Evolutionary conservation across 139 green algal genomes (phyloP).

Genomic region (Coccomyxa sp.): DNA sequence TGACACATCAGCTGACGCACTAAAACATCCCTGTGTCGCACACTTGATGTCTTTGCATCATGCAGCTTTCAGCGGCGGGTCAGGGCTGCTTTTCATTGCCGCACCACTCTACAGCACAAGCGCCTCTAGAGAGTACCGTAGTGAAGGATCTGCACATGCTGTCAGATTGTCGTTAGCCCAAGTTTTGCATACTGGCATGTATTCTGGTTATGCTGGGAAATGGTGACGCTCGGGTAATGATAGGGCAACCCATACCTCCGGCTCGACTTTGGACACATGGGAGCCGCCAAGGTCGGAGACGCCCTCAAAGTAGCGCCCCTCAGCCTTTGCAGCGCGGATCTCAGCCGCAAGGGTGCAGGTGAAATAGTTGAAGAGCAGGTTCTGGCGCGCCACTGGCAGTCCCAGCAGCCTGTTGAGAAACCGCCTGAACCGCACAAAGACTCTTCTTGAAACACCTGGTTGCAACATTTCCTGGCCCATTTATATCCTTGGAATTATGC

Average conservation of each 20-base stretch:
- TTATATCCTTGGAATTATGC: neutral
- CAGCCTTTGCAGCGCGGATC: slow-evolving; percentile 51
- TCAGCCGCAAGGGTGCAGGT: slow-evolving; percentile 53
- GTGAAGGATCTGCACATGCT: neutral
- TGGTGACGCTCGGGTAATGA: neutral
- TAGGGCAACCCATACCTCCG: neutral
- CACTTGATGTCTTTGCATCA: too few species aligned
- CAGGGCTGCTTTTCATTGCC: too few species aligned
- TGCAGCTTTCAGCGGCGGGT: too few species aligned
- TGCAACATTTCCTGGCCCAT: neutral
- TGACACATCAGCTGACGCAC: neutral
- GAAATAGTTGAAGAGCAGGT: slow-evolving; percentile 85
- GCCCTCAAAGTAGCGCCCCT: slow-evolving; percentile 62
- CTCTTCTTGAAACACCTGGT: neutral
- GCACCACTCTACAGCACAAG: neutral
- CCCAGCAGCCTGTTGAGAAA: slow-evolving; percentile 88
- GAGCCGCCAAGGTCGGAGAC: slow-evolving; percentile 49
- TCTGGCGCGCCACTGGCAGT: slow-evolving; percentile 66
- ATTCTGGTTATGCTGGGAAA: neutral
- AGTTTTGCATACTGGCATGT: neutral
- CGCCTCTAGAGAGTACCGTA: neutral
- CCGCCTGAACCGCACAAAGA: slow-evolving; percentile 13
- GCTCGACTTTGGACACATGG: neutral
- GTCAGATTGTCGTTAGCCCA: neutral
- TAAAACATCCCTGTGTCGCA: too few species aligned